These are phyloP conservation scores for Serendipita indica DNA, from an alignment of 768 basidiomycete genomes.

Conservation along the genomic window DNA sequence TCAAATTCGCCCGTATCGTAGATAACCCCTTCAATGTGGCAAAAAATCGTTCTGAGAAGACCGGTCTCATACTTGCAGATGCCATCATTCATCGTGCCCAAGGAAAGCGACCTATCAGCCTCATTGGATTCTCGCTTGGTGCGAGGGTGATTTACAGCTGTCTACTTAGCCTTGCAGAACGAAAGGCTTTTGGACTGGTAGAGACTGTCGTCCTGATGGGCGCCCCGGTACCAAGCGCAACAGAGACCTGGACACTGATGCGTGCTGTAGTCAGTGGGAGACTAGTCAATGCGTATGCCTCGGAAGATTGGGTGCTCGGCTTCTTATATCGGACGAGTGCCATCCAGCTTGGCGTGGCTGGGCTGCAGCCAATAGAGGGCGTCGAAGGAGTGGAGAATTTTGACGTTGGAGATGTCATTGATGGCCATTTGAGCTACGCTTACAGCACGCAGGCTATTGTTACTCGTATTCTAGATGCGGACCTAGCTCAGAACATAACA, in stretches of 20 bases:
- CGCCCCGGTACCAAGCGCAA: conserved; percentile 31
- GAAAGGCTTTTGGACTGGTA: conserved; percentile 32
- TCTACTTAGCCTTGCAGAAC: conserved; percentile 31
- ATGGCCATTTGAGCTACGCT: conserved; percentile 32
- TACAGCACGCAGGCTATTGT: background rate
- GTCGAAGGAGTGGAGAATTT: conserved; percentile 38
- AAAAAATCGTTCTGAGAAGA: conserved; percentile 35
- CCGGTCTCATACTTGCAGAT: conserved; percentile 39
- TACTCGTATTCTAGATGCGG: background rate
- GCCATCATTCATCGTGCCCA: conserved; percentile 36
- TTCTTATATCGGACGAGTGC: conserved; percentile 35
- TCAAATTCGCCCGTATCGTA: conserved; percentile 43
- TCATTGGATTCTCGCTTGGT: conserved; percentile 44
- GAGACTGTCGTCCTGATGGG: conserved; percentile 45
- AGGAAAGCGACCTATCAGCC: conserved; percentile 38
- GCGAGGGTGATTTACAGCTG: conserved; percentile 38
- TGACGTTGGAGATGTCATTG: conserved; percentile 22
- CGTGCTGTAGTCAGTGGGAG: conserved; percentile 37
- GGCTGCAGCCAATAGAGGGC: conserved; percentile 34
- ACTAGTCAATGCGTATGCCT: conserved; percentile 39
- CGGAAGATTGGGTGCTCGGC: conserved; percentile 39
- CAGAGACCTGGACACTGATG: conserved; percentile 30
- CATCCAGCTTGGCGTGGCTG: conserved; percentile 37
- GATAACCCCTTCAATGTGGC: conserved; percentile 51
- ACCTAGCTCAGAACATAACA: too few species aligned